Percentiles rank a stretch among this genome's conserved stretches.
Evolutionary conservation across 2,329 filamentous ascomycete genomes (phyloP).

Genomic region (Nothophoma quercina): DNA sequence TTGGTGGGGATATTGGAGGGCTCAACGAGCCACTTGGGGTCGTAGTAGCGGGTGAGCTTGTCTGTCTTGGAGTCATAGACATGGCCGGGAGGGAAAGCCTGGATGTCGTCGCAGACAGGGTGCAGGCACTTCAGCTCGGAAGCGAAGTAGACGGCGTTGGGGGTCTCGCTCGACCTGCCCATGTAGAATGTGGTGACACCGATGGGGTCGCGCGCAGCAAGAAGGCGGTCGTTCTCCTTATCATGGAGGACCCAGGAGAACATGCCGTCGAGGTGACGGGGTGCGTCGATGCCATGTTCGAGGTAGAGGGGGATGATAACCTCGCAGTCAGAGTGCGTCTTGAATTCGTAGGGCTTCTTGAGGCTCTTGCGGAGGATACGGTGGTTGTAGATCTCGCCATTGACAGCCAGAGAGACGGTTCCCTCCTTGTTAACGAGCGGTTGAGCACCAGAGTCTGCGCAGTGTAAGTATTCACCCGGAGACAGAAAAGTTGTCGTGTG

Average conservation of each 20-base stretch:
- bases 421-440: conserved; percentile 92
- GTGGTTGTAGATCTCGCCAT: conserved; percentile 99
- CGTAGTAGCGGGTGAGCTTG: conserved; percentile 84
- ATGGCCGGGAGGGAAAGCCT: conserved; percentile 93
- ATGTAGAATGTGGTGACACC: conserved; percentile 98
- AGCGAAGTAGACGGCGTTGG: conserved; percentile 90
- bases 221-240: conserved; percentile 88
- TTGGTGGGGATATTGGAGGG: conserved; percentile 76
- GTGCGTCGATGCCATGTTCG: conserved; percentile 89
- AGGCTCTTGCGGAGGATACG: conserved; percentile 88
- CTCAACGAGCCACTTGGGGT: conserved; percentile 89
- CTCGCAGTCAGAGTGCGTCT: conserved; percentile 98
- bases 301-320: conserved; percentile 98
- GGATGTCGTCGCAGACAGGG: conserved; percentile 93
- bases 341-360: conserved; percentile 89
- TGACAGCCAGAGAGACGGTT: conserved; percentile 90
- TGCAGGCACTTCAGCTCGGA: conserved; percentile 95
- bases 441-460: conserved; percentile 88
- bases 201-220: conserved; percentile 95
- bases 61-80: conserved; percentile 94
- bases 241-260: conserved; percentile 99
- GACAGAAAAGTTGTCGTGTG: conserved; percentile 34
- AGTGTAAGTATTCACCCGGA: conserved; percentile 28
- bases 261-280: conserved; percentile 96
- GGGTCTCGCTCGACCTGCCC: conserved; percentile 82